Percentiles rank a stretch among this genome's conserved stretches.
Evolutionary conservation across 192 early-diverging fungal species (phyloP).

Genomic region (Backusella westeae): DNA sequence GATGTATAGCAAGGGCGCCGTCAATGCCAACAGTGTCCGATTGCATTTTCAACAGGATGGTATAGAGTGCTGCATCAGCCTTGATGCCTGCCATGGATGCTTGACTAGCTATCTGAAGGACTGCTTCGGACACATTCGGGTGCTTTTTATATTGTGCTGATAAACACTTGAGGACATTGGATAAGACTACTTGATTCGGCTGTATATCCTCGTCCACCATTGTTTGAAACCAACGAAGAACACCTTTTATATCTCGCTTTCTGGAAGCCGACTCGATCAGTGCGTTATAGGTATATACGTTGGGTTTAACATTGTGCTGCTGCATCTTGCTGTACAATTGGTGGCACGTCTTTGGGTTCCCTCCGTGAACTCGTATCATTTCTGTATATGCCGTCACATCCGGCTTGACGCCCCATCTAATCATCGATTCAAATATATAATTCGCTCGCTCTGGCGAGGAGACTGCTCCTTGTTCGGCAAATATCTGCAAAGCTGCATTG

Average conservation of each 20-base stretch:
- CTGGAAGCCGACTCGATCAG: slow-evolving; percentile 25
- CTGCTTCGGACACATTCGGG: not conserved
- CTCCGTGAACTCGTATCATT: slow-evolving; percentile 16
- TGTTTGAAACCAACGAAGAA: slow-evolving; percentile 32
- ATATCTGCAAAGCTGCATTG: slow-evolving; percentile 29
- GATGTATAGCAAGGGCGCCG: slow-evolving; percentile 20
- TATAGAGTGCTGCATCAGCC: slow-evolving; percentile 32
- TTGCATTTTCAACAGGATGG: slow-evolving; percentile 30
- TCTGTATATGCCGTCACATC: slow-evolving; percentile 35
- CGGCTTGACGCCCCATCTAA: slow-evolving; percentile 8
- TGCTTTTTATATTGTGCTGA: not conserved
- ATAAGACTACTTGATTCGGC: slow-evolving; percentile 27
- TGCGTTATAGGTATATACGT: slow-evolving; percentile 32
- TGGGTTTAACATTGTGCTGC: slow-evolving; percentile 17
- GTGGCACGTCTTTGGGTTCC: not conserved
- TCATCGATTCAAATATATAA: slow-evolving; percentile 30
- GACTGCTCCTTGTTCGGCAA: slow-evolving; percentile 19
- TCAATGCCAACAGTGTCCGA: slow-evolving; percentile 13
- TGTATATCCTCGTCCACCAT: slow-evolving; percentile 18
- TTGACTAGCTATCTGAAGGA: slow-evolving; percentile 20
- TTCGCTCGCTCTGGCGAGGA: slow-evolving; percentile 7
- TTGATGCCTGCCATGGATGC: slow-evolving; percentile 27
- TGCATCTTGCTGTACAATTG: slow-evolving; percentile 28
- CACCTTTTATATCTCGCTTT: slow-evolving; percentile 14
- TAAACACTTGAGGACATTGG: slow-evolving; percentile 23